Percentiles rank a stretch among this genome's conserved stretches.
These are phyloP conservation scores for Ehretia macrophylla DNA, from an alignment of 257 asterid species.

Conservation along the genomic window DNA sequence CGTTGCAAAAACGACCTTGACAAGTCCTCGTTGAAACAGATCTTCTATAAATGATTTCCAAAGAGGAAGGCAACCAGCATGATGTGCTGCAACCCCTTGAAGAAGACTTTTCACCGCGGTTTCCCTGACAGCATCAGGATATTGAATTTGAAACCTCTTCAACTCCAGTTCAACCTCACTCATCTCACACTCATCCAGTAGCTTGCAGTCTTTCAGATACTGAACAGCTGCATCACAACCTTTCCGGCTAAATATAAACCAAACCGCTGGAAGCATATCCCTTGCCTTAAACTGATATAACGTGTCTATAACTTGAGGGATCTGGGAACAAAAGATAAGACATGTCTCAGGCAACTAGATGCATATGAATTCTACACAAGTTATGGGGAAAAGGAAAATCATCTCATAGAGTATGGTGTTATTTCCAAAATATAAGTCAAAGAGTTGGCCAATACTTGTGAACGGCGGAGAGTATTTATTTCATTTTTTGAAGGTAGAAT, in stretches of 20 bases:
- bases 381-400: constrained; percentile 3
- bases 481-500: constrained; percentile 65
- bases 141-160: constrained; percentile 71
- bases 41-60: constrained; percentile 97
- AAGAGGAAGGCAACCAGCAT: constrained; percentile 98
- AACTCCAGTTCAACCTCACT: constrained; percentile 89
- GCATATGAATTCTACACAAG: not conserved
- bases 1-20: constrained; percentile 96
- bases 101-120: constrained; percentile 88
- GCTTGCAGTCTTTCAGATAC: constrained; percentile 66
- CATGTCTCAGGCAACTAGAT: not conserved
- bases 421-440: constrained; percentile 15
- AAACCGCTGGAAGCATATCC: constrained; percentile 97
- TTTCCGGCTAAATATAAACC: constrained; percentile 98
- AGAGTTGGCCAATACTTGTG: constrained; percentile 54
- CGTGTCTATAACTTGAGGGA: constrained; percentile 92
- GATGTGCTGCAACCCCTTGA: constrained; percentile 96
- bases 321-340: constrained; percentile 37
- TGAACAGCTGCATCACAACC: constrained; percentile 99
- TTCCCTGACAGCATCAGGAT: constrained; percentile 94
- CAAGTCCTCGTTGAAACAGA: constrained; percentile 83
- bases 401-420: constrained; percentile 7
- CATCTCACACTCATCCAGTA: constrained; percentile 81
- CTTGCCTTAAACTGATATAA: constrained; percentile 76
- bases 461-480: constrained; percentile 57